These are phyloP conservation scores for Gigaspora rosea DNA, from an alignment of 192 early-diverging fungal species.

Conservation along the genomic window DNA sequence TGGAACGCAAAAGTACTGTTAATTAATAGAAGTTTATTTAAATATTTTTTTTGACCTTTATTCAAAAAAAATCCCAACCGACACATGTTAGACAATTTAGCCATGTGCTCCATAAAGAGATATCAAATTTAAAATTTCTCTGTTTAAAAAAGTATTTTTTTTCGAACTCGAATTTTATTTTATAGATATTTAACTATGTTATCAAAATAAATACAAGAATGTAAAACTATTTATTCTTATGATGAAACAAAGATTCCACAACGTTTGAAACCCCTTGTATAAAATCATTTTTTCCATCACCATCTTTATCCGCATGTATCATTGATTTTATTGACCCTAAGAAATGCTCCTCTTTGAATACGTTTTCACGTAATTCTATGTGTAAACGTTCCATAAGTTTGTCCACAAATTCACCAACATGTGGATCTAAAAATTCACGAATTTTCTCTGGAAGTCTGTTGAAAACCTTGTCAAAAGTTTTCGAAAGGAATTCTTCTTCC, in stretches of 20 bases:
- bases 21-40: no score
- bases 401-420: background rate
- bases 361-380: background rate
- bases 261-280: background rate
- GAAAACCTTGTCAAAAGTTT: background rate
- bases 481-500: background rate
- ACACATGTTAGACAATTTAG: no score
- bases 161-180: no score
- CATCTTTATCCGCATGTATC: background rate
- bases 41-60: no score
- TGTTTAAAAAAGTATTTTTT: no score
- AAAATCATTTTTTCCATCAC: background rate
- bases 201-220: no score
- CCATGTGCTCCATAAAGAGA: no score
- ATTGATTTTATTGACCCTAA: background rate
- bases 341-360: slow-evolving; percentile 15
- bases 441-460: slow-evolving; percentile 2
- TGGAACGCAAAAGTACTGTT: no score
- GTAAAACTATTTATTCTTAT: no score
- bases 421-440: background rate
- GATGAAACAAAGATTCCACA: background rate
- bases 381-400: background rate
- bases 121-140: no score
- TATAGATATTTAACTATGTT: no score
- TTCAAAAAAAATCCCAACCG: no score